Evolutionary conservation across 148 eudicot species (phyloP), one percentile per base, ranked within the genome.

Genomic region (Vaccinium vitisidaea): DNA sequence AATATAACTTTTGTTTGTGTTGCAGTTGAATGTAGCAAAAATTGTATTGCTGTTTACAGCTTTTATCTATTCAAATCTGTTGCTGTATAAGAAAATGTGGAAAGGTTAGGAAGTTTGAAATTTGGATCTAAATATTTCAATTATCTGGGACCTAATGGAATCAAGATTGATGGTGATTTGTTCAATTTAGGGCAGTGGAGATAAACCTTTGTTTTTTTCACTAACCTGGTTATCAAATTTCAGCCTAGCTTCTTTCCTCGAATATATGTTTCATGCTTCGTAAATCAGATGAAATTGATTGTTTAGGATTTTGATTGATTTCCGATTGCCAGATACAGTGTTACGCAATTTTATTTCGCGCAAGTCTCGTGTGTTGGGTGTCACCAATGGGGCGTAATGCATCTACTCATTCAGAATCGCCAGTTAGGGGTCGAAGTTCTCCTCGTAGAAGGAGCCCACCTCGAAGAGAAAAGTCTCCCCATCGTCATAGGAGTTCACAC

Each of bases 401-500:
- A 85, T 88, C 91, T 15, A 86, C 85, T 63, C 83, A 79, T 82
- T 90, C 93, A 5, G 92, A 83, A 32, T 95, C 97, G 56, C 94
- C 95, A 2, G 89, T 84, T 27, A 91, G 89, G 83, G 90, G 84
- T 43, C 89, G 88, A 50, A 86, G 84, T 43, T 88, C 93, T 79
- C 87, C 92, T 80, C 90, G 83, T 80, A 91, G 88, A 80, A 95
- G 87, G 80, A 94, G 93, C 86, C 92, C 96, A 77, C 77, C 93
- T 27, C 86, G 88, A 50, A 93, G 96, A 87, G 97, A 91, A 84
- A 87, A 92, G 86, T 92, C 98, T 36, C 97, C 95, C 86, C 85
- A 87, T 83, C 89, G 90, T 77, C 92, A 86, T 63, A 89, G 88
- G 90, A 95, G 94, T 87, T 92, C 97, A 52, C 87, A 85, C 56